These are phyloP conservation scores for Quercus parvula DNA, from an alignment of 306 rosid species.

Conservation along the genomic window DNA sequence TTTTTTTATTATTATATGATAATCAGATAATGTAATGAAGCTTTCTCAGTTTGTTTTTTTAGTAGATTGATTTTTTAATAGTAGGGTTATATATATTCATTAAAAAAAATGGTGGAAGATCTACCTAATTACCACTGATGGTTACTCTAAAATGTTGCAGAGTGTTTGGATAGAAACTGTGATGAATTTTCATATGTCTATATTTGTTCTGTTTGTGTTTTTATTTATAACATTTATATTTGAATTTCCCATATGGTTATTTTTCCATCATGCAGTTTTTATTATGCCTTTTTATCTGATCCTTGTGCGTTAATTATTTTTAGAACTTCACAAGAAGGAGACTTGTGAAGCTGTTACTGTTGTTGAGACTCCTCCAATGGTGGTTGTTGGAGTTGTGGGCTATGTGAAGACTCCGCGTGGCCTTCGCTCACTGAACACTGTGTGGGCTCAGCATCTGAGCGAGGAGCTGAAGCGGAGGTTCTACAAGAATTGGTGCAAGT, in stretches of 20 bases:
- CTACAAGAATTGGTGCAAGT: conserved; percentile 88
- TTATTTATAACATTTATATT: background rate
- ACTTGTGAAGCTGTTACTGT: conserved; percentile 84
- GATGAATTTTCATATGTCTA: too few relatives aligned
- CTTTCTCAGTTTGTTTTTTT: too few relatives aligned
- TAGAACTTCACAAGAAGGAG: conserved; percentile 92
- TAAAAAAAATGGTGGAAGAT: too few relatives aligned
- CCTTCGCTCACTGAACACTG: conserved; percentile 75
- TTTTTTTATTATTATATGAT: background rate
- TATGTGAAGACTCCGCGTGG: conserved; percentile 85
- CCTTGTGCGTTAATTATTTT: background rate
- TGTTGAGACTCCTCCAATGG: conserved; percentile 83
- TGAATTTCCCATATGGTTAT: background rate
- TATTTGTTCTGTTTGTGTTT: background rate
- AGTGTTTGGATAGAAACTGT: too few relatives aligned
- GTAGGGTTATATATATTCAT: too few relatives aligned
- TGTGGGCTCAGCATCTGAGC: conserved; percentile 86
- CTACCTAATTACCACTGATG: too few relatives aligned
- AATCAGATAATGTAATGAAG: too few relatives aligned
- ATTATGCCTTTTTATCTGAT: background rate
- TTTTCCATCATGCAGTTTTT: background rate
- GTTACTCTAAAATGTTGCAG: too few relatives aligned
- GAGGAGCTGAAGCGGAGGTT: conserved; percentile 79
- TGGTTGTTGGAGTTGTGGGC: conserved; percentile 84
- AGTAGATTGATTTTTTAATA: background rate